These are phyloP conservation scores for Rehmannia glutinosa DNA, from an alignment of 257 asterid genomes.

Conservation along the genomic window DNA sequence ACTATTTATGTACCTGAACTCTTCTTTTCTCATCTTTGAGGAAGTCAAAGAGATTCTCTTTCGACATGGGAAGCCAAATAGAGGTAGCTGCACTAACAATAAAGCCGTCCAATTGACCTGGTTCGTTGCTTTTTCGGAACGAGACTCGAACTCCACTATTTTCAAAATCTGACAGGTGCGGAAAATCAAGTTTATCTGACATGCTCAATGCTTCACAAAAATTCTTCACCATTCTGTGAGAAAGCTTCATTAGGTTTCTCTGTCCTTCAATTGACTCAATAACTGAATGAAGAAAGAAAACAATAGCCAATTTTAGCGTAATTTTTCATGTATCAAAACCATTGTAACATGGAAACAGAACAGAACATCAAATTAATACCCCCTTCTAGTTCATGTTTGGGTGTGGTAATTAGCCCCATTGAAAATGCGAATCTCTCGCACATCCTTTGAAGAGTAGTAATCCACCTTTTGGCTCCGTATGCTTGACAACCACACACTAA, in stretches of 20 bases:
- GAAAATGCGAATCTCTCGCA: conserved; percentile 54
- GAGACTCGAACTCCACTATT: conserved; percentile 48
- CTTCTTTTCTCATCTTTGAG: conserved; percentile 52
- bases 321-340: background rate
- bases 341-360: background rate
- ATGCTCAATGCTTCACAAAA: conserved; percentile 48
- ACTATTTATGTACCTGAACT: conserved; percentile 31
- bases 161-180: conserved; percentile 28
- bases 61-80: conserved; percentile 41
- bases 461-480: conserved; percentile 76
- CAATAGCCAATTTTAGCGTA: background rate
- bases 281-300: conserved; percentile 26
- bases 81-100: conserved; percentile 58
- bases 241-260: conserved; percentile 47
- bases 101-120: conserved; percentile 37
- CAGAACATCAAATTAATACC: conserved; percentile 28
- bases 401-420: conserved; percentile 23
- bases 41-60: conserved; percentile 39
- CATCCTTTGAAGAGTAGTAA: conserved; percentile 54
- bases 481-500: conserved; percentile 46
- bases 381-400: conserved; percentile 41
- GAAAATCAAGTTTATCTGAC: conserved; percentile 36
- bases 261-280: conserved; percentile 39
- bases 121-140: conserved; percentile 25
- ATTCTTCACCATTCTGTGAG: conserved; percentile 59